A percentile compares a stretch with the other conserved stretches of the same genome.
Evolutionary conservation across 495 filamentous ascomycete genomes (phyloP).

Genomic region (Endocarpon pusillum): DNA sequence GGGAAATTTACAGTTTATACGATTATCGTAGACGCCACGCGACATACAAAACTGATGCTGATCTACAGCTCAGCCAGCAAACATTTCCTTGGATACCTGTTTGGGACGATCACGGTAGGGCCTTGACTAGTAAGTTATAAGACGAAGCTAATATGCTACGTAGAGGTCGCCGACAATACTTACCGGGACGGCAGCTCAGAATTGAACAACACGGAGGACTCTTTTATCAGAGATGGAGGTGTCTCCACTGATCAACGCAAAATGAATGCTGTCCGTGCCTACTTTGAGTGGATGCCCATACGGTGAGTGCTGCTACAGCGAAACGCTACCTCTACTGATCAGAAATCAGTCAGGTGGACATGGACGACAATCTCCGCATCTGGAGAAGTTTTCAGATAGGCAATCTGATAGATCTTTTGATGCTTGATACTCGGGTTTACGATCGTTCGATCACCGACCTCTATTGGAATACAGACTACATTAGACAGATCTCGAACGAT

Average conservation of each 20-base stretch:
- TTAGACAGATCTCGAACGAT: constrained; percentile 38
- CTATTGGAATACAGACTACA: constrained; percentile 35
- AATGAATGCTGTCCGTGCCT: constrained; percentile 52
- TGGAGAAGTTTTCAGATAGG: constrained; percentile 52
- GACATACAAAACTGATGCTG: constrained; percentile 45
- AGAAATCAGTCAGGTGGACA: constrained; percentile 38
- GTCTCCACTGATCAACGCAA: constrained; percentile 51
- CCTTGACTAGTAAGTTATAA: not conserved
- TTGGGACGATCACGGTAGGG: constrained; percentile 49
- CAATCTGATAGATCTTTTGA: constrained; percentile 45
- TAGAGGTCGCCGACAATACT: constrained; percentile 43
- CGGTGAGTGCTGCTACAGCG: no score
- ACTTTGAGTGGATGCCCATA: constrained; percentile 40
- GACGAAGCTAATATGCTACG: not conserved
- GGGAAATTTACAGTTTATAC: constrained; percentile 25
- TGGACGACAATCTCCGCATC: constrained; percentile 56
- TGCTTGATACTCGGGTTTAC: constrained; percentile 53
- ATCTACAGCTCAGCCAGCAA: constrained; percentile 38
- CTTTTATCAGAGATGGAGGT: constrained; percentile 40
- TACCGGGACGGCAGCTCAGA: constrained; percentile 36
- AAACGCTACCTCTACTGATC: not conserved
- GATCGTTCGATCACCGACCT: constrained; percentile 37
- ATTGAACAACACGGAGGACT: constrained; percentile 43
- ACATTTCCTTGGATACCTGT: constrained; percentile 51
- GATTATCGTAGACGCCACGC: constrained; percentile 47